phyloP scores from a whole-genome alignment of 2,329 filamentous ascomycete species.

The Grosmannia penicillata region DNA sequence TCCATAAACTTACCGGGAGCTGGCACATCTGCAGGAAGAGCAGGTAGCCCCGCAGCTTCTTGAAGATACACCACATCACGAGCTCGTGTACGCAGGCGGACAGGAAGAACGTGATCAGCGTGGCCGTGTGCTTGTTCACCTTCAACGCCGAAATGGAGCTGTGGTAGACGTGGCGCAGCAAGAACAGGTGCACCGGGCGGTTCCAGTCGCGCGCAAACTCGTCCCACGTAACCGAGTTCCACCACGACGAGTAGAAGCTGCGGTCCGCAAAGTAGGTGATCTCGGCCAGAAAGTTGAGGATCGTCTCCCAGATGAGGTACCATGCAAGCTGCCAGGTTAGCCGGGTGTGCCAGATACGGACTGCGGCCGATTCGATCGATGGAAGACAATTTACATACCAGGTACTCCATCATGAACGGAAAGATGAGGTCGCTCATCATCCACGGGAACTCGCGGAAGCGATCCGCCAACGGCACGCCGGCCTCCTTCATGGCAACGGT shows the following conservation, averaged over 20 bases:
- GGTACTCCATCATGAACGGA: conserved; percentile 64
- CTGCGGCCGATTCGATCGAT: too few relatives aligned
- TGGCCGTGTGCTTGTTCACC: conserved; percentile 55
- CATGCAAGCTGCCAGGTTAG: conserved; percentile 38
- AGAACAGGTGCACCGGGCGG: conserved; percentile 59
- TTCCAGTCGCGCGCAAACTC: conserved; percentile 75
- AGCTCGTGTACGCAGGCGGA: conserved; percentile 60
- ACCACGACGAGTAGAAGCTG: conserved; percentile 54
- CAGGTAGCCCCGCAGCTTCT: conserved; percentile 61
- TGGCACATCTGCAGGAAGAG: conserved; percentile 62
- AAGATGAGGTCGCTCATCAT: conserved; percentile 63
- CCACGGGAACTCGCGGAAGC: conserved; percentile 57
- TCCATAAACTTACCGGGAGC: conserved; percentile 38
- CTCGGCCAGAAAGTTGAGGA: conserved; percentile 63
- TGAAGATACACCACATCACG: conserved; percentile 69
- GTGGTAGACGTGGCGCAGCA: conserved; percentile 68
- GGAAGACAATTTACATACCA: conserved; percentile 27
- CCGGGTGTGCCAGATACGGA: not conserved
- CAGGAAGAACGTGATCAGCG: conserved; percentile 61
- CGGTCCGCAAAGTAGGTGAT: conserved; percentile 64
- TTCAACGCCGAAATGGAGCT: conserved; percentile 59
- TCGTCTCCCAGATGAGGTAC: conserved; percentile 70
- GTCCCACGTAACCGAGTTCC: conserved; percentile 52
- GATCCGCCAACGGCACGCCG: conserved; percentile 42
- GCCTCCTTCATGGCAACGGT: conserved; percentile 53